phyloP scores from a whole-genome alignment of 768 basidiomycete species.

The Goffeauzyma gilvescens region DNA sequence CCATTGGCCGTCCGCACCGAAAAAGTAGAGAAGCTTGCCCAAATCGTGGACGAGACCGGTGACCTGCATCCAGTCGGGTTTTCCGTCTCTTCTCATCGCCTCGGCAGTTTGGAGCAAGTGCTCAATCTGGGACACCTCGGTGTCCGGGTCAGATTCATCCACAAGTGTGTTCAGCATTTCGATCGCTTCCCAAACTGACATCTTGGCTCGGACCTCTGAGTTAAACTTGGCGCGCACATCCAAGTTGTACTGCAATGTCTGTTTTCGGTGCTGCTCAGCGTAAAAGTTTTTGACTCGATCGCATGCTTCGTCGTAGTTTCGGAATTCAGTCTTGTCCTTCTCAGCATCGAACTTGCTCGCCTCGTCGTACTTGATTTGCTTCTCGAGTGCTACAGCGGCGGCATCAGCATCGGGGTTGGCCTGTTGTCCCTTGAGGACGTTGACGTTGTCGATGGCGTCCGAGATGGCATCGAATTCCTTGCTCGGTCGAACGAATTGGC shows the following conservation, averaged over 20 bases:
- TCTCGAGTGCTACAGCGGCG: constrained; percentile 7
- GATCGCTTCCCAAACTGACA: constrained; percentile 37
- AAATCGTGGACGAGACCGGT: constrained; percentile 74
- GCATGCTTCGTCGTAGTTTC: constrained; percentile 26
- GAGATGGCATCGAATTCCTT: constrained; percentile 21
- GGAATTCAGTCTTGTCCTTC: constrained; percentile 28
- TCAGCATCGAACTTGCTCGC: constrained; percentile 21
- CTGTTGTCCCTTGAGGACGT: constrained; percentile 20
- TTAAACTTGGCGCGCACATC: constrained; percentile 54
- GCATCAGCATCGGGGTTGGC: neutral
- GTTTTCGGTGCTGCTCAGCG: constrained; percentile 41
- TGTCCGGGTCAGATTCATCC: constrained; percentile 72
- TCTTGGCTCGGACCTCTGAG: constrained; percentile 46
- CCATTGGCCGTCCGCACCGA: constrained; percentile 57
- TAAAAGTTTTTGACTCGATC: constrained; percentile 30
- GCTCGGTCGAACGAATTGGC: constrained; percentile 3
- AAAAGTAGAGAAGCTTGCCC: constrained; percentile 67
- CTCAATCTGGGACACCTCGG: constrained; percentile 50
- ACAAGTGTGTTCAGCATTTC: constrained; percentile 61
- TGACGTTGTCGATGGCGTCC: constrained; percentile 27
- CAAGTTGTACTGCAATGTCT: constrained; percentile 70
- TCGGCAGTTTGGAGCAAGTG: constrained; percentile 48
- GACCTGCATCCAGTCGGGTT: constrained; percentile 36
- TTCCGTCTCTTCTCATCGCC: constrained; percentile 31
- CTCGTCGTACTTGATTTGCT: constrained; percentile 17